Percentiles rank a stretch among this genome's conserved stretches.
Conservation (phyloP, 176 grass and related monocot genomes). For the Pharus latifolius region DNA sequence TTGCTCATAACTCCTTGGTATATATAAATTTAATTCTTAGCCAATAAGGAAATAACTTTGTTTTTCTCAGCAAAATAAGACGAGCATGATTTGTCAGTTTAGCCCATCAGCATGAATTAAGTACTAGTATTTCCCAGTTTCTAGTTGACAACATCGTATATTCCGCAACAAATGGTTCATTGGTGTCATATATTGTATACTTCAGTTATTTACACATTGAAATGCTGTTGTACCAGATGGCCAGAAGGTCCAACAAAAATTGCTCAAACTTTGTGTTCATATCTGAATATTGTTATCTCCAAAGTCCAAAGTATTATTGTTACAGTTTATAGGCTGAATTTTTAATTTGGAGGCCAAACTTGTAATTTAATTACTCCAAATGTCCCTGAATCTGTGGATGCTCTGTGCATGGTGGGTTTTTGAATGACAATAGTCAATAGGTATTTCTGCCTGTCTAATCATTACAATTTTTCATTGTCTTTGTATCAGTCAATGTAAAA, state of each 20-base stretch:
- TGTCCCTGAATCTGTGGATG: not conserved
- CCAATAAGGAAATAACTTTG: not conserved
- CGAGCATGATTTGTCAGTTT: not conserved
- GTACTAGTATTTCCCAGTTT: not conserved
- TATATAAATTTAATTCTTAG: not conserved
- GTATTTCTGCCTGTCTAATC: not conserved
- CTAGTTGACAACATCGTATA: not conserved
- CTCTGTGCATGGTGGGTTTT: not conserved
- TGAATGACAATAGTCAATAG: too few species aligned
- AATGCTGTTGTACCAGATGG: not conserved
- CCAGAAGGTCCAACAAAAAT: not conserved
- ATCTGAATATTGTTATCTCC: slow-evolving; percentile 1
- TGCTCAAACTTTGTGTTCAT: too few species aligned
- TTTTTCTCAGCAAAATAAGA: slow-evolving; percentile 15
- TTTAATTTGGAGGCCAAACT: not conserved
- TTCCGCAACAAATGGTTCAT: not conserved
- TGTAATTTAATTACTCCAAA: not conserved
- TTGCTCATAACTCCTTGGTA: not conserved
- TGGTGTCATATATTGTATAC: not conserved
- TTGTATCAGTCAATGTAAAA: not conserved
- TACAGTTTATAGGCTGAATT: not conserved
- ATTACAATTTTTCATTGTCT: not conserved
- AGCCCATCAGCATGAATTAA: not conserved
- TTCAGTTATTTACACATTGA: not conserved
- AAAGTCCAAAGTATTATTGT: not conserved